Evolutionary conservation across 2,329 filamentous ascomycete species (phyloP), one percentile per base, ranked within the genome.

Genomic region (Helotiales sp.): DNA sequence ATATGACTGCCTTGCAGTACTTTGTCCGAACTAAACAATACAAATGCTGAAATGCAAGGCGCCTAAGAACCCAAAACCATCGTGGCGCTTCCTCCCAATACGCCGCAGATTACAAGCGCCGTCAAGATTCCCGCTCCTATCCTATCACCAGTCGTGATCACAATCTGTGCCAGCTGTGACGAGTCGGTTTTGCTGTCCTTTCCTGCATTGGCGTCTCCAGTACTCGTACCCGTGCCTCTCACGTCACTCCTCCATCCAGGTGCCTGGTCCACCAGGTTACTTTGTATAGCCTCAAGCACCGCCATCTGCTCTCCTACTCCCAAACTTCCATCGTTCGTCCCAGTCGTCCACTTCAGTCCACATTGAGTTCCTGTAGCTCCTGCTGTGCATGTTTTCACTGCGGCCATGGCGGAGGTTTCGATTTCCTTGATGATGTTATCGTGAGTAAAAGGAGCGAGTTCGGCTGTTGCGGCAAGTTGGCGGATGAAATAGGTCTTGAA

Each of bases 261-360:
- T 0, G 81, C 77, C 8, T 63, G 60, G 24, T 71, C 69, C 10
- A 77, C 71, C 30, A 84, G 75, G 58, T 81, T 76, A 40, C 80
- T 80, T 64, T 80, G 77, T 61, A 88, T 84, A 8, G 90, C 82
- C 71, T 91, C 88, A 76, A 92, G 79, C 5, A 86, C 89, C 1
- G 87, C 83, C 89, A 92, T 92, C 78, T 92, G 89, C 77, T 91
- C 88, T 3, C 90, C 90, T 1, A 91, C 85, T 3, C 89, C 89
- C 1, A 82, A 83, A 8, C 81, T 82, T 24, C 86, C 86, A 75
- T 91, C 88, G n/a, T 79, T 79, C 6, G 75, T 79, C 1, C 63
- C 69, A 61, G 84, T 82, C 40, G 83, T 84, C 87, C 89, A 91
- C 66, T 83, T 84, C 58, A 88, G 75, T 6, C 88, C 87, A 72